phyloP scores from a whole-genome alignment of 2,329 filamentous ascomycete species.

The Ceratocystis harringtonii region DNA sequence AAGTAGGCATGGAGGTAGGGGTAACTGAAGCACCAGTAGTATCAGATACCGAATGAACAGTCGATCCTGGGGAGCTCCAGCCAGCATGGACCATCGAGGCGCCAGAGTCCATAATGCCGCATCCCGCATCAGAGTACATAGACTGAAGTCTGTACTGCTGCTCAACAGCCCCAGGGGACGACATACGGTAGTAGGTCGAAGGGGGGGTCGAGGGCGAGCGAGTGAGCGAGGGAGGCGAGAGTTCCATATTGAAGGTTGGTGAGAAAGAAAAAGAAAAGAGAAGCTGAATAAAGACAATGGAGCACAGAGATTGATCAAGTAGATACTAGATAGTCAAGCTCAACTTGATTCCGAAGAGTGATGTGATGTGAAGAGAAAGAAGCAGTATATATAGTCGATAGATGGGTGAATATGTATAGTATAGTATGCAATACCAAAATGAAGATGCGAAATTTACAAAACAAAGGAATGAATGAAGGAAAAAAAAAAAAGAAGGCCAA shows the following conservation, averaged over 20 bases:
- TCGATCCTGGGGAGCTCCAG: slow-evolving; percentile 29
- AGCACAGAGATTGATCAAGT: slow-evolving; percentile 11
- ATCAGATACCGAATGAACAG: slow-evolving; percentile 26
- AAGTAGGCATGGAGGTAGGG: slow-evolving; percentile 30
- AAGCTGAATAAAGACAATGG: slow-evolving; percentile 3
- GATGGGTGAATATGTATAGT: not conserved
- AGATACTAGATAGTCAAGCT: slow-evolving; percentile 5
- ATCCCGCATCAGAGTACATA: slow-evolving; percentile 24
- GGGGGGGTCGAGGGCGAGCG: slow-evolving; percentile 19
- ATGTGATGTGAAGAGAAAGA: not conserved
- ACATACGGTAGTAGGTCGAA: slow-evolving; percentile 32
- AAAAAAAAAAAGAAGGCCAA: not conserved
- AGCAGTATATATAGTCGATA: not conserved
- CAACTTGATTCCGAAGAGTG: not conserved
- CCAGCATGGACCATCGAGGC: slow-evolving; percentile 29
- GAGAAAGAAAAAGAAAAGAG: not conserved
- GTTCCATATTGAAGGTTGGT: slow-evolving; percentile 17
- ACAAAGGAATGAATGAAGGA: slow-evolving; percentile 5
- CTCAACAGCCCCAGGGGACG: slow-evolving; percentile 29
- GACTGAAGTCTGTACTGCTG: slow-evolving; percentile 28
- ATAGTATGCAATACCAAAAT: slow-evolving; percentile 8
- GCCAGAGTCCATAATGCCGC: slow-evolving; percentile 28
- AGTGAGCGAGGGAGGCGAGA: slow-evolving; percentile 20
- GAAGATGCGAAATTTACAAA: not conserved
- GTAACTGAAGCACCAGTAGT: slow-evolving; percentile 28